Evolutionary conservation across 768 basidiomycete genomes (phyloP).

Genomic region (Tricholoma saponaceum): DNA sequence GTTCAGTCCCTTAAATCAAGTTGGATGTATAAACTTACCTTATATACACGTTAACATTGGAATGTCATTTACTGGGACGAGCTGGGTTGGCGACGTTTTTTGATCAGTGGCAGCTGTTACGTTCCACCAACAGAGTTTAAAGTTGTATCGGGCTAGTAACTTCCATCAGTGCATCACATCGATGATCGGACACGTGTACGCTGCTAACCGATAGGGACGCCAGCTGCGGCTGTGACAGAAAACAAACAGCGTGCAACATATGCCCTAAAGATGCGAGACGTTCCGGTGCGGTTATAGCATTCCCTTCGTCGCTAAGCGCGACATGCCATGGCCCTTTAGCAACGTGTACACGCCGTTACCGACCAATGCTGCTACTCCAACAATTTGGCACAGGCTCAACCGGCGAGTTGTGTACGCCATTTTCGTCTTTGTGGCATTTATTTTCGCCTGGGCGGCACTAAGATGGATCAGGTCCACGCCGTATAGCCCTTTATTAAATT

Average conservation of each 20-base stretch:
- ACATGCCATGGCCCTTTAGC: conserved; percentile 1
- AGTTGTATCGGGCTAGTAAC: too few species aligned
- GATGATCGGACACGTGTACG: too few species aligned
- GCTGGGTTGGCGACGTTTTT: too few species aligned
- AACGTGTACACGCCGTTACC: not conserved
- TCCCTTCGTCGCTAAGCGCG: not conserved
- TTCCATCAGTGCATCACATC: too few species aligned
- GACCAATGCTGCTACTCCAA: not conserved
- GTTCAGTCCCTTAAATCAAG: not conserved
- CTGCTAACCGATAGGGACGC: too few species aligned
- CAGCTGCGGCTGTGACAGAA: not conserved
- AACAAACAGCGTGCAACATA: not conserved
- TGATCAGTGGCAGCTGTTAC: too few species aligned
- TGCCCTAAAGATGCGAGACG: not conserved
- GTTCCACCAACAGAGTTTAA: too few species aligned
- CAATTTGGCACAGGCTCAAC: not conserved
- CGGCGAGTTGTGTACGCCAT: conserved; percentile 4
- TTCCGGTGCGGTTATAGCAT: not conserved
- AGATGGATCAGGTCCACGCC: not conserved
- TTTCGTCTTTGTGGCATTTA: not conserved
- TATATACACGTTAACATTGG: not conserved
- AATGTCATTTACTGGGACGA: not conserved
- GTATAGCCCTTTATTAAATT: conserved; percentile 20
- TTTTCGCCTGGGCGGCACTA: conserved; percentile 3
- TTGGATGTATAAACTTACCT: not conserved